Evolutionary conservation across 2,329 filamentous ascomycete species (phyloP), one percentile per base, ranked within the genome.

Genomic region (Cladosporium austrohemisphaericum): DNA sequence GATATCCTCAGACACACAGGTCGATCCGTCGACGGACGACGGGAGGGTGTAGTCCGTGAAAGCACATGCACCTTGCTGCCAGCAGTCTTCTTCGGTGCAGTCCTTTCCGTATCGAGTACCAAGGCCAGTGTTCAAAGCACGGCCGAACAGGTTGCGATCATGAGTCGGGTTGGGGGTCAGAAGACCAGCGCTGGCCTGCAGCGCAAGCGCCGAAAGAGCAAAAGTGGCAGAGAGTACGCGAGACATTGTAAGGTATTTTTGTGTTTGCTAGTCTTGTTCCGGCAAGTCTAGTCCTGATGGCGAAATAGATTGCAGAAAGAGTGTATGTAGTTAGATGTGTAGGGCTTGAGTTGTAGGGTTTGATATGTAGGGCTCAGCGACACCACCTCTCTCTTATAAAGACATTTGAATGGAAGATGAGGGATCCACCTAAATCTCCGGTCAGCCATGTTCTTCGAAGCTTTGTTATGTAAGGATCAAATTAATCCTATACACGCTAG

Each of bases 81-180:
- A 55, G 54, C 54, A 55, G 22, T 53, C 52, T 20, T 54, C 54
- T 28, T 55, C 54, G 4, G 40, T 44, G 41, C 54, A 55, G 49
- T 35, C 49, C 9, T 25, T 20, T 9, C 54, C 54, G 25, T 55
- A 55, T 14, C 54, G 40, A 25, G 48, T 53, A 16, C 48, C 51
- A 29, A 31, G 18, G 14, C 51, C 51, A 32, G 35, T 31, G 32
- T 45, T 52, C 18, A 52, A 19, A 13, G 23, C 14, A 19, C 51
- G 51, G 33, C 41, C 19, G 32, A 43, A 31, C 22, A 52, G 38
- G 19, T 41, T 40, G 14, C 46, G 46, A 5, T 50, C 46, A 25
- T 35, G 3, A 9, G 40, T 25, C 10, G 36, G 36, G 22, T 40
- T 40, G 14, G 36, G 36, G 19, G 20, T 23, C 36, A 40, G 13